A percentile compares a stretch with the other conserved stretches of the same genome.
Conservation (phyloP, 768 basidiomycete genomes). For the Lactarius trivialis region DNA sequence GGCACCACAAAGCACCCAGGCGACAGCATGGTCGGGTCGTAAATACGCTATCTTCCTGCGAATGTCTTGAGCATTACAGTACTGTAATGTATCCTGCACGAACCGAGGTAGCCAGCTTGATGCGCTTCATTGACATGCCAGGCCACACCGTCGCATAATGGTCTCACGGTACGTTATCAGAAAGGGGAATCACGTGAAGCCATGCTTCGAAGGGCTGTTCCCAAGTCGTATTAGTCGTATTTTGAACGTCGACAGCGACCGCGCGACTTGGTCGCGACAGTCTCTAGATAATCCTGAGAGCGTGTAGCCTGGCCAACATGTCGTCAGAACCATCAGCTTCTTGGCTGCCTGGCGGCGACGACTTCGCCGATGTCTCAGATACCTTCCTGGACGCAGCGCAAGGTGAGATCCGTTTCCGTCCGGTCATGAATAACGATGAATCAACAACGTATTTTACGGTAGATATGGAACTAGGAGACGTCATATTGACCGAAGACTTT, state of each 20-base stretch:
- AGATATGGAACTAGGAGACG: conserved; percentile 59
- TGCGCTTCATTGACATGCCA: too few species aligned
- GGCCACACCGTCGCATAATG: too few species aligned
- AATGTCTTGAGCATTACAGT: too few species aligned
- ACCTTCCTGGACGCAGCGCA: conserved; percentile 54
- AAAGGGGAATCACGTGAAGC: not conserved
- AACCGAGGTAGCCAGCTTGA: too few species aligned
- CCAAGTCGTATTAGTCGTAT: not conserved
- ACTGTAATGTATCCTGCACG: too few species aligned
- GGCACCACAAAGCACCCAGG: too few species aligned
- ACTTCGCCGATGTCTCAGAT: too few species aligned
- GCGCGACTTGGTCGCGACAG: conserved; percentile 3
- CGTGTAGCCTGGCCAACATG: conserved; percentile 1
- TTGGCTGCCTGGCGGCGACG: conserved; percentile 47
- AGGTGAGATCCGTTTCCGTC: conserved; percentile 37
- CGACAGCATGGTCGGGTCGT: too few species aligned
- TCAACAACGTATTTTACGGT: not conserved
- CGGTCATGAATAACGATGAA: not conserved
- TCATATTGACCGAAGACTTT: conserved; percentile 64
- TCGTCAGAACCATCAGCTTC: not conserved
- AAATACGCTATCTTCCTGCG: too few species aligned
- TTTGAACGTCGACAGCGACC: not conserved
- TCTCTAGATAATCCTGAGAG: not conserved
- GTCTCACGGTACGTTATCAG: not conserved
- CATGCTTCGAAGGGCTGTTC: not conserved